phyloP scores from a whole-genome alignment of 495 filamentous ascomycete species.

The Wilcoxina mikolae region DNA sequence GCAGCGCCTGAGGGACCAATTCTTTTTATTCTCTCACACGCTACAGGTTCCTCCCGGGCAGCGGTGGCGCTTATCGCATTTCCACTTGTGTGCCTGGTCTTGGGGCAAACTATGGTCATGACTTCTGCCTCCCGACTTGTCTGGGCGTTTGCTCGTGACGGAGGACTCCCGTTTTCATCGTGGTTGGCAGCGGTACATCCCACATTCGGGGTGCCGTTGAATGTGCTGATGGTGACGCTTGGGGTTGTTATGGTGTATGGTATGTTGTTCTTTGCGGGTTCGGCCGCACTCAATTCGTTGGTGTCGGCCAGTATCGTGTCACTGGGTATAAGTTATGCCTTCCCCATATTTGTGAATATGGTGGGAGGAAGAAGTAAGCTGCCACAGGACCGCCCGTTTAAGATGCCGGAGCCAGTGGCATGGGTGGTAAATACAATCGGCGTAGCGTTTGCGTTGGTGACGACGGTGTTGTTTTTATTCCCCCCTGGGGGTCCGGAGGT shows the following conservation, averaged over 20 bases:
- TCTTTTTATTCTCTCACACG: slow-evolving; percentile 55
- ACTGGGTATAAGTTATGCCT: slow-evolving; percentile 56
- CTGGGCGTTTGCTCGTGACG: slow-evolving; percentile 61
- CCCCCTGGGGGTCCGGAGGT: slow-evolving; percentile 35
- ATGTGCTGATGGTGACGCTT: slow-evolving; percentile 52
- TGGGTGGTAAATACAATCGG: slow-evolving; percentile 54
- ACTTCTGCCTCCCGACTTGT: slow-evolving; percentile 64
- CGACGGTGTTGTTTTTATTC: slow-evolving; percentile 63
- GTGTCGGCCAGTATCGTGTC: slow-evolving; percentile 56
- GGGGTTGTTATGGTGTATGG: slow-evolving; percentile 53
- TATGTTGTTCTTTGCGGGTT: slow-evolving; percentile 60
- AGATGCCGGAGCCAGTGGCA: slow-evolving; percentile 41
- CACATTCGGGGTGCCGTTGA: slow-evolving; percentile 49
- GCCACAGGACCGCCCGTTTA: slow-evolving; percentile 45
- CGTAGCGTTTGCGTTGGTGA: slow-evolving; percentile 48
- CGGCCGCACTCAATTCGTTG: slow-evolving; percentile 51
- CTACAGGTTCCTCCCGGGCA: slow-evolving; percentile 48
- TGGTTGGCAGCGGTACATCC: slow-evolving; percentile 52
- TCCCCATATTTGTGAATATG: slow-evolving; percentile 54
- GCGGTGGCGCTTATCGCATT: slow-evolving; percentile 58
- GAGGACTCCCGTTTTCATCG: slow-evolving; percentile 51
- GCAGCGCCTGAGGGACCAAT: slow-evolving; percentile 46
- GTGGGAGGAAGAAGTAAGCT: slow-evolving; percentile 50
- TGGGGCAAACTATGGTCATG: slow-evolving; percentile 57
- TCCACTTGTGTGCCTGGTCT: slow-evolving; percentile 56